Evolutionary conservation across 2,329 filamentous ascomycete species (phyloP), one percentile per base, ranked within the genome.

Genomic region (Amesomyces nigricolor): DNA sequence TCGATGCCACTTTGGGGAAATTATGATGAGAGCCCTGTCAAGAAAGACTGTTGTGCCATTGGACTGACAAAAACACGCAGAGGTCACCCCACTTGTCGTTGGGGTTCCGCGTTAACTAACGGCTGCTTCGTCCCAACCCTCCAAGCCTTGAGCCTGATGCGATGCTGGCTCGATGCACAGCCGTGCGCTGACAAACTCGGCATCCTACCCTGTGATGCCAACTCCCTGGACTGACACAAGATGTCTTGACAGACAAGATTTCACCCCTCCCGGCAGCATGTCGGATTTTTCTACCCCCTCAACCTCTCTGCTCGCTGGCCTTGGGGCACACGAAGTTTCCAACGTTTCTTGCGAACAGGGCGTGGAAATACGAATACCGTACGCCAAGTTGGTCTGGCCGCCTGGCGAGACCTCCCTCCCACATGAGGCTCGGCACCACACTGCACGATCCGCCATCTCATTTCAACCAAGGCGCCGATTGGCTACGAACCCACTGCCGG

Each of bases 1-100:
- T 43, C 59, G 49, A 61, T 58, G 52, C 49, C 59, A 61, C 58
- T 61, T 58, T 58, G 55, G 60, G 56, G 56, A 62, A 63, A 64
- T 59, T 62, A 55, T 56, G 61, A 62, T 63, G 56, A 43, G 57
- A 47, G 40, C 48, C 29, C 40, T 38, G 40, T 42, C 51, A 37
- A 52, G 42, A 26, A 37, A 52, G 44, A 42, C 38, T 29, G 44
- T 55, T 47, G 14, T 45, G 42, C 51, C 26, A 60, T 60, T 58
- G 56, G 51, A 39, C 44, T 10, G n/a, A 39, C 29, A 26, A 49
- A 49, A 45, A 40, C 19, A 16, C 30, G 22, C 43, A 42, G n/a
- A 46, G 40, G 42, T 40, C 44, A 50, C 53, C 30, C 49, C 48
- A 54, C 49, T 48, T n/a, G 42, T 40, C 43, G 40, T 19, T 5